Base-by-base conservation (phyloP, 2,329 filamentous ascomycete genomes). In the Cladophialophora psammophila region DNA sequence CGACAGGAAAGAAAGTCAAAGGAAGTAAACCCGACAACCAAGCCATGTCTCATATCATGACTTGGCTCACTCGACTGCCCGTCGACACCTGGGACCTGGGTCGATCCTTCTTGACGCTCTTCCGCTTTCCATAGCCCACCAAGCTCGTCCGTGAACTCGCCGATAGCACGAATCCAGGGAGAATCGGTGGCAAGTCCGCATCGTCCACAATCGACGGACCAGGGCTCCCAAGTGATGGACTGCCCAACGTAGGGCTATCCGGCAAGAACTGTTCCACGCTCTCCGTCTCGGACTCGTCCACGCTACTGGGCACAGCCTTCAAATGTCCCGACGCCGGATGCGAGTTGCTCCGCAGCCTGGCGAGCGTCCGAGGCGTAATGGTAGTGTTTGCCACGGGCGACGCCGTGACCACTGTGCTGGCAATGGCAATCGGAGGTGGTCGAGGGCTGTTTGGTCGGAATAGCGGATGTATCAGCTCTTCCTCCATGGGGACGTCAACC, bases 381-480 rank as follows among this genome's bases (percentile, higher is more conserved):
- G 83, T 79, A 68, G 87, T 84, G 6, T 83, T 85, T 2, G 84
- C 83, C 36, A 82, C 79, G 1, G 85, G 85, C 2, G 84, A 85
- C 10, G 85, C 86, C 18, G 81, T 80, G 54, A 88, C 83, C 64
- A 83, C 82, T 0, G 86, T 88, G 0, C 83, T 84, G 0, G 82
- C 81, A 0, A 82, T 84, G 2, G 82, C 75, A 0, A 82, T 79
- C 10, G 85, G 82, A 2, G 85, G 82, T 18, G 86, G 85, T 0
- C 79, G 79, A 9, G 84, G 84, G 67, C 82, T 85, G 68, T 82
- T 83, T 2, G 80, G 80, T 50, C 86, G 81, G 75, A 88, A 88
- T 2, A 88, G 78, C 12, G 86, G 86, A 71, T 88, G 86, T 60
- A 88, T 87, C 65, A 87, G 80, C 10, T 81, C 79, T 8, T 81